These are phyloP conservation scores for Kappamyces sp. DNA, from an alignment of 192 early-diverging fungal genomes.

Conservation along the genomic window DNA sequence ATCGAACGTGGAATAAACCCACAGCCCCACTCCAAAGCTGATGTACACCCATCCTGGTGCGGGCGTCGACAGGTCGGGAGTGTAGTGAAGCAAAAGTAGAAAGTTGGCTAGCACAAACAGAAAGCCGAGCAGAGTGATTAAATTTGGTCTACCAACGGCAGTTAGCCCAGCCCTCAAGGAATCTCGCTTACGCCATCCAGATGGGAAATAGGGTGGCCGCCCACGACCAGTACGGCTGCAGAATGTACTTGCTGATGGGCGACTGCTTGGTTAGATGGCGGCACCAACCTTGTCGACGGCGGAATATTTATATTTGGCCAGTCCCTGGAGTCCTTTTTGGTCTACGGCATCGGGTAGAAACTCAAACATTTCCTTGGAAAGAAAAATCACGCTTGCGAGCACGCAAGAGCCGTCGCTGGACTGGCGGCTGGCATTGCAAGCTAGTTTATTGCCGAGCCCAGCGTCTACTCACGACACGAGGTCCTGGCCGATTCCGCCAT, in stretches of 20 bases:
- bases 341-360: slow-evolving; percentile 35
- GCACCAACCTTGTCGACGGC: slow-evolving; percentile 48
- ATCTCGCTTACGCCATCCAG: slow-evolving; percentile 81
- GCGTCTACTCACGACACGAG: too few relatives aligned
- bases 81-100: slow-evolving; percentile 61
- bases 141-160: slow-evolving; percentile 82
- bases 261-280: slow-evolving; percentile 43
- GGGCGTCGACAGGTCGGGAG: slow-evolving; percentile 60
- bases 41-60: slow-evolving; percentile 80
- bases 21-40: slow-evolving; percentile 71
- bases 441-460: too few relatives aligned
- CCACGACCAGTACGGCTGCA: slow-evolving; percentile 87
- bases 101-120: slow-evolving; percentile 72
- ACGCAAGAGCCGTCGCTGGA: too few relatives aligned
- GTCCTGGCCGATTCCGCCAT: slow-evolving; percentile 6
- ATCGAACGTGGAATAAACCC: slow-evolving; percentile 84
- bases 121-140: slow-evolving; percentile 84
- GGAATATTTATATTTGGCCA: slow-evolving; percentile 73
- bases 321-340: slow-evolving; percentile 60
- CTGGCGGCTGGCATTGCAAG: too few relatives aligned
- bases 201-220: slow-evolving; percentile 79
- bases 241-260: slow-evolving; percentile 70
- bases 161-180: slow-evolving; percentile 67
- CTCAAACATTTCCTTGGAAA: slow-evolving; percentile 4
- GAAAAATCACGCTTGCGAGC: too few relatives aligned